A percentile compares a stretch with the other conserved stretches of the same genome.
Evolutionary conservation across 441 rosid species (phyloP).

Genomic region (Mallotus japonicus): DNA sequence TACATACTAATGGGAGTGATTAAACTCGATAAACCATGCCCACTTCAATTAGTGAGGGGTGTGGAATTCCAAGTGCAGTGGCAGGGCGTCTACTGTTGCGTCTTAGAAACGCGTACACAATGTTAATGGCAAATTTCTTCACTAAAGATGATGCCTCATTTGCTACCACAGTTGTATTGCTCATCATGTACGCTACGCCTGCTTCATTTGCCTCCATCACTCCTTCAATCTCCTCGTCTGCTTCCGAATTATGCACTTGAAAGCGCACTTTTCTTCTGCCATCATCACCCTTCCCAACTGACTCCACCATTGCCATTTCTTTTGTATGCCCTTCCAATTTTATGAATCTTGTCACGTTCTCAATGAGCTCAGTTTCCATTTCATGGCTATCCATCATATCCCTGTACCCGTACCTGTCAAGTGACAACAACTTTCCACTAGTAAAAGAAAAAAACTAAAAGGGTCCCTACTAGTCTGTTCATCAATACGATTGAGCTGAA

Average conservation of each 20-base stretch:
- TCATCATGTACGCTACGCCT: conserved; percentile 39
- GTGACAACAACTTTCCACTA: no score
- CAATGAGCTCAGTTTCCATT: conserved; percentile 24
- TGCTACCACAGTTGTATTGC: conserved; percentile 30
- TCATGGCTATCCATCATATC: conserved; percentile 21
- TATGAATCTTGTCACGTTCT: conserved; percentile 13
- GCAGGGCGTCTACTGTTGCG: conserved; percentile 36
- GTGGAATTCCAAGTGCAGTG: conserved; percentile 36
- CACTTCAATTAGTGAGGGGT: conserved; percentile 33
- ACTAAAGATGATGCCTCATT: conserved; percentile 30
- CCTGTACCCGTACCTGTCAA: conserved; percentile 26
- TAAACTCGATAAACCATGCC: conserved; percentile 44
- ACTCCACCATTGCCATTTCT: background rate
- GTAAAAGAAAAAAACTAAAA: no score
- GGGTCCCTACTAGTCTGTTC: no score
- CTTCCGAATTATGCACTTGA: conserved; percentile 16
- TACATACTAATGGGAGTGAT: background rate
- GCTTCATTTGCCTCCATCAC: conserved; percentile 41
- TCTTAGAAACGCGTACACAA: conserved; percentile 39
- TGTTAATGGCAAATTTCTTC: conserved; percentile 37
- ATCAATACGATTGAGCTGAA: no score
- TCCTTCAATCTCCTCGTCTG: conserved; percentile 23
- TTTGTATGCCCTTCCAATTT: background rate
- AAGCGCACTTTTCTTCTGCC: conserved; percentile 13
- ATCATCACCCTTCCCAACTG: background rate